Conservation (phyloP, 2,329 filamentous ascomycete genomes). For the Arthrobotrys iridis region DNA sequence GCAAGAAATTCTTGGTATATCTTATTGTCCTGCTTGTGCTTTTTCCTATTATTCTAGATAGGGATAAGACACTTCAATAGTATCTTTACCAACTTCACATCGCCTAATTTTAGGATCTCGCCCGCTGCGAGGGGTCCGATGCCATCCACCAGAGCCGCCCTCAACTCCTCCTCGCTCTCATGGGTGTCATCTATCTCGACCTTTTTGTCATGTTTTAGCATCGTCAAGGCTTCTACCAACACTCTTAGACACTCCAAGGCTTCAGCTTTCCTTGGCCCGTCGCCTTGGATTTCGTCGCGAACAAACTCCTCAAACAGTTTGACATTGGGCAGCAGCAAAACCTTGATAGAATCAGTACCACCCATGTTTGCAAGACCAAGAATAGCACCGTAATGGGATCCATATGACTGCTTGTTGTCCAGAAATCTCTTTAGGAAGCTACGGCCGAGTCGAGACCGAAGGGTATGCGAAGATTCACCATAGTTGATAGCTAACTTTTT, state of each 20-base stretch:
- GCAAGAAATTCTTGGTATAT: not conserved
- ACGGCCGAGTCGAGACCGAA: conserved; percentile 88
- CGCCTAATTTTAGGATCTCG: conserved; percentile 39
- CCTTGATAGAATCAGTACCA: conserved; percentile 72
- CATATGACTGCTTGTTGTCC: conserved; percentile 81
- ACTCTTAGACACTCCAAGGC: conserved; percentile 70
- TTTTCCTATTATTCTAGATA: not conserved
- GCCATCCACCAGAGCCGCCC: conserved; percentile 28
- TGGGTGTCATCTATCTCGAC: conserved; percentile 25
- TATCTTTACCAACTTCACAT: conserved; percentile 40
- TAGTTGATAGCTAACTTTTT: conserved; percentile 83
- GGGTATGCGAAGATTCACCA: conserved; percentile 78
- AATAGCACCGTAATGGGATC: conserved; percentile 89
- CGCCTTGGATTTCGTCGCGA: conserved; percentile 67
- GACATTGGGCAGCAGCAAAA: conserved; percentile 74
- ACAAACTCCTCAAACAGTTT: conserved; percentile 72
- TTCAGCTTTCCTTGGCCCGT: conserved; percentile 67
- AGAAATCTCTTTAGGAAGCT: conserved; percentile 93
- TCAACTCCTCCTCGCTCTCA: conserved; percentile 23
- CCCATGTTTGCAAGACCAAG: conserved; percentile 81
- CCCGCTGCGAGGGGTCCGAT: conserved; percentile 26
- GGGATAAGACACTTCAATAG: conserved; percentile 30
- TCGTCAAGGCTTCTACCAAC: conserved; percentile 68
- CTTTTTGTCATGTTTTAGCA: conserved; percentile 65
- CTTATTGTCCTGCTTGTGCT: not conserved